phyloP scores from a whole-genome alignment of 2,329 filamentous ascomycete species.

The Xylaria sp. region DNA sequence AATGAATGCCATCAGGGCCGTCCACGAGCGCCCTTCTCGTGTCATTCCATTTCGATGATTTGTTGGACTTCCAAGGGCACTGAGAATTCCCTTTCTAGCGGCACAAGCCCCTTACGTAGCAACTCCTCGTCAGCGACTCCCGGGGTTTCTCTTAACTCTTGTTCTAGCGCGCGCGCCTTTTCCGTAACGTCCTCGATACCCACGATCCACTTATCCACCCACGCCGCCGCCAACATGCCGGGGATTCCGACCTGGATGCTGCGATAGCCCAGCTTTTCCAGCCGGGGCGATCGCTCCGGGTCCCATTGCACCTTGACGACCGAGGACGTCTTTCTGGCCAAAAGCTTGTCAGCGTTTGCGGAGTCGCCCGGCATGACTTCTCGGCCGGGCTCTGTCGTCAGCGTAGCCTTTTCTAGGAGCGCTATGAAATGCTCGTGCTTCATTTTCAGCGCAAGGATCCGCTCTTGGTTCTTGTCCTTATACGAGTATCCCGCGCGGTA shows the following conservation, averaged over 20 bases:
- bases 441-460: conserved; percentile 68
- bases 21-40: background rate
- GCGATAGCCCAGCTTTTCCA: conserved; percentile 60
- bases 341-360: background rate
- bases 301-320: conserved; percentile 70
- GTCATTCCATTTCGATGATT: background rate
- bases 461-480: conserved; percentile 65
- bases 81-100: conserved; percentile 57
- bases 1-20: background rate
- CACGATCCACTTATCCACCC: conserved; percentile 63
- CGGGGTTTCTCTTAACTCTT: conserved; percentile 55
- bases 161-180: conserved; percentile 60
- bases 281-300: conserved; percentile 62
- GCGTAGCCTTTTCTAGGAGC: conserved; percentile 55
- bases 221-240: conserved; percentile 54
- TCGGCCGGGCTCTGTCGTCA: conserved; percentile 48
- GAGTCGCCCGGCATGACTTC: conserved; percentile 9
- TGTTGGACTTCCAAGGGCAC: conserved; percentile 47
- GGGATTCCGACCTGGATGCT: conserved; percentile 73
- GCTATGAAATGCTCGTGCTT: conserved; percentile 60
- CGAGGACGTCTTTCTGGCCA: conserved; percentile 38
- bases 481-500: conserved; percentile 70
- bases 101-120: conserved; percentile 54
- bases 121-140: conserved; percentile 53
- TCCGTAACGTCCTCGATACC: conserved; percentile 69